Evolutionary conservation across 2,329 filamentous ascomycete genomes (phyloP).

Genomic region (Hypoxylon sp.): DNA sequence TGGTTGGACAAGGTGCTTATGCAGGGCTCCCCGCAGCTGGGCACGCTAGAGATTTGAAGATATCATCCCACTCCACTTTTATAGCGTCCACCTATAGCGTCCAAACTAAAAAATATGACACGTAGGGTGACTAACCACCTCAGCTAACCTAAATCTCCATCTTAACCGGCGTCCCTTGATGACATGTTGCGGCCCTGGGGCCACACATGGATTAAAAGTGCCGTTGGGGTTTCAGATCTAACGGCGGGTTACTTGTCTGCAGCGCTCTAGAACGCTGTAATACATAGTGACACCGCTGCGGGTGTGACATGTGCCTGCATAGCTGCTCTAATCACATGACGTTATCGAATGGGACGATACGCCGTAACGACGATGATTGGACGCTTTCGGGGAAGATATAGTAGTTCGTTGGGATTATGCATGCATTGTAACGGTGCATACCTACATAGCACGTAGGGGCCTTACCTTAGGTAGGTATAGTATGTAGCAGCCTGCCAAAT

Average conservation of each 20-base stretch:
- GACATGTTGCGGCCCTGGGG: slow-evolving; percentile 1
- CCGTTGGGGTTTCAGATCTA: slow-evolving; percentile 12
- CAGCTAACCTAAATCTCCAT: slow-evolving; percentile 11
- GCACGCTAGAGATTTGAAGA: slow-evolving; percentile 10
- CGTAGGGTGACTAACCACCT: too few species aligned
- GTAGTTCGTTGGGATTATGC: not conserved
- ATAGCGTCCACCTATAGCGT: too few species aligned
- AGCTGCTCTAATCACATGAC: slow-evolving; percentile 23
- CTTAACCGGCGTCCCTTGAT: slow-evolving; percentile 6
- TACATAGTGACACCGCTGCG: slow-evolving; percentile 5
- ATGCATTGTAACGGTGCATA: not conserved
- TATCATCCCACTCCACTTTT: slow-evolving; percentile 12
- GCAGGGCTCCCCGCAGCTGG: slow-evolving; percentile 15
- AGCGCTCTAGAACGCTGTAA: slow-evolving; percentile 24
- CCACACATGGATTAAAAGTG: not conserved
- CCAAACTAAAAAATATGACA: too few species aligned
- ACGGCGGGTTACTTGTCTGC: not conserved
- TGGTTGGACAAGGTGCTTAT: slow-evolving; percentile 21
- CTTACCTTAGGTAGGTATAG: not conserved
- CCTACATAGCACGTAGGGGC: not conserved
- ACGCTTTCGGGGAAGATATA: not conserved
- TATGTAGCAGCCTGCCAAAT: not conserved
- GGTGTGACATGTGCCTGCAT: slow-evolving; percentile 24
- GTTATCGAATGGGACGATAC: slow-evolving; percentile 1
- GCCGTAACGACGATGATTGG: slow-evolving; percentile 16